phyloP scores from a whole-genome alignment of 441 rosid genomes.

The Brassica hybrid region DNA sequence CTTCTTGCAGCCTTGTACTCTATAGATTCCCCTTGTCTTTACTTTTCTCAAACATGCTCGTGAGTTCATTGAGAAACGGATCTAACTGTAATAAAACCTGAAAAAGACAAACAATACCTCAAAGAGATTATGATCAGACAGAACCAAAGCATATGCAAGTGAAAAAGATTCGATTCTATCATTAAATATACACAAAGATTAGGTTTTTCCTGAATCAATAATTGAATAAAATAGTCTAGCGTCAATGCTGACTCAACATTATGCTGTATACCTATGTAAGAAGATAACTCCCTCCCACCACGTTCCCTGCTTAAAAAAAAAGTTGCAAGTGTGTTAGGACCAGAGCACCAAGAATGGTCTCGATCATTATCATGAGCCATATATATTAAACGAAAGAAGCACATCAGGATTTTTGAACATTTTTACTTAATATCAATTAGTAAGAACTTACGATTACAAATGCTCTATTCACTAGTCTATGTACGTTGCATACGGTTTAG shows the following conservation, averaged over 20 bases:
- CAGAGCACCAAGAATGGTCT: background rate
- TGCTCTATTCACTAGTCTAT: too few relatives aligned
- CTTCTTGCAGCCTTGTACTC: conserved; percentile 69
- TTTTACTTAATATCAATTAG: background rate
- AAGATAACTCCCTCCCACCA: background rate
- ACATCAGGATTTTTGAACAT: background rate
- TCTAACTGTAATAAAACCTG: too few relatives aligned
- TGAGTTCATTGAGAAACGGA: conserved; percentile 52
- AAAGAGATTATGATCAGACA: too few relatives aligned
- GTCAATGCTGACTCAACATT: background rate
- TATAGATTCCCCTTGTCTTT: conserved; percentile 55
- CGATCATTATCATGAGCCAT: background rate
- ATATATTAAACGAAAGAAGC: background rate
- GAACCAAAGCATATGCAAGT: too few relatives aligned
- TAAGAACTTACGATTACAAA: too few relatives aligned
- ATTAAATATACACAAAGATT: too few relatives aligned
- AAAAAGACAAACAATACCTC: too few relatives aligned
- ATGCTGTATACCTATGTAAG: background rate
- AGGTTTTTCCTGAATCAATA: too few relatives aligned
- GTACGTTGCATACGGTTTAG: too few relatives aligned
- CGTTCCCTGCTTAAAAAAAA: background rate
- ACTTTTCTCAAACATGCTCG: conserved; percentile 81
- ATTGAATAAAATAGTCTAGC: too few relatives aligned
- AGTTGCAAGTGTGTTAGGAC: background rate
- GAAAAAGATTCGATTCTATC: too few relatives aligned